These are phyloP conservation scores for Graphilbum sp. DNA, from an alignment of 2,329 filamentous ascomycete species.

Conservation along the genomic window DNA sequence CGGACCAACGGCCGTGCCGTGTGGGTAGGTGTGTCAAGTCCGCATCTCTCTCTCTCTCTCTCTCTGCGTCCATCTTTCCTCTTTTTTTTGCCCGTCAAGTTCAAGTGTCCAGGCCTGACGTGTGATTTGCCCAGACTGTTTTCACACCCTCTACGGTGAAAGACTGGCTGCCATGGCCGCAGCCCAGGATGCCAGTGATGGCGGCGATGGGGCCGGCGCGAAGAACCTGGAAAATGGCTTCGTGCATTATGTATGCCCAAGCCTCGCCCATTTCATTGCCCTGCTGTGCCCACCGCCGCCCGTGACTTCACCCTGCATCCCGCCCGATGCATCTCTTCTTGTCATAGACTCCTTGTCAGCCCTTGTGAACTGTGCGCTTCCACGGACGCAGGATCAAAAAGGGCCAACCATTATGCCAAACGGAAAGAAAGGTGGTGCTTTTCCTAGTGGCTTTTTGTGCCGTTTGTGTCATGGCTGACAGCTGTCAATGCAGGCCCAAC, in stretches of 20 bases:
- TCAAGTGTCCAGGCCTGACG: neutral
- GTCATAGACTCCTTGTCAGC: slow-evolving; percentile 66
- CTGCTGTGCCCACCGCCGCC: slow-evolving; percentile 52
- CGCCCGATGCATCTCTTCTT: slow-evolving; percentile 46
- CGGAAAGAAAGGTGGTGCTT: slow-evolving; percentile 6
- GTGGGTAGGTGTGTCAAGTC: slow-evolving; percentile 59
- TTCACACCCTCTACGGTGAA: slow-evolving; percentile 24
- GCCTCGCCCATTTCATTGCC: slow-evolving; percentile 58
- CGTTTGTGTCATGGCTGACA: neutral
- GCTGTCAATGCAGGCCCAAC: slow-evolving; percentile 1
- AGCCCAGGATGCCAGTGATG: slow-evolving; percentile 5
- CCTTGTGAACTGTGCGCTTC: slow-evolving; percentile 62
- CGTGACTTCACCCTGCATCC: slow-evolving; percentile 45
- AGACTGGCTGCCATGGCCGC: slow-evolving; percentile 16
- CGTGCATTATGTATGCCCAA: slow-evolving; percentile 34
- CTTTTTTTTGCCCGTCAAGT: neutral
- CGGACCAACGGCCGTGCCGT: slow-evolving; percentile 45
- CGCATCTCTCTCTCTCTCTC: neutral
- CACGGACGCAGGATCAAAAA: slow-evolving; percentile 26
- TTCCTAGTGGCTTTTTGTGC: too few species aligned
- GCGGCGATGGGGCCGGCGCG: slow-evolving; percentile 4
- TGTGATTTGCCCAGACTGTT: slow-evolving; percentile 24
- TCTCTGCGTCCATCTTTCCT: neutral
- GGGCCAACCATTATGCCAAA: slow-evolving; percentile 7
- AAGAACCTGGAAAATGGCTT: slow-evolving; percentile 19